Evolutionary conservation across 139 green algal genomes (phyloP), one percentile per base, ranked within the genome.

Genomic region (Edaphochlamys debaryana): DNA sequence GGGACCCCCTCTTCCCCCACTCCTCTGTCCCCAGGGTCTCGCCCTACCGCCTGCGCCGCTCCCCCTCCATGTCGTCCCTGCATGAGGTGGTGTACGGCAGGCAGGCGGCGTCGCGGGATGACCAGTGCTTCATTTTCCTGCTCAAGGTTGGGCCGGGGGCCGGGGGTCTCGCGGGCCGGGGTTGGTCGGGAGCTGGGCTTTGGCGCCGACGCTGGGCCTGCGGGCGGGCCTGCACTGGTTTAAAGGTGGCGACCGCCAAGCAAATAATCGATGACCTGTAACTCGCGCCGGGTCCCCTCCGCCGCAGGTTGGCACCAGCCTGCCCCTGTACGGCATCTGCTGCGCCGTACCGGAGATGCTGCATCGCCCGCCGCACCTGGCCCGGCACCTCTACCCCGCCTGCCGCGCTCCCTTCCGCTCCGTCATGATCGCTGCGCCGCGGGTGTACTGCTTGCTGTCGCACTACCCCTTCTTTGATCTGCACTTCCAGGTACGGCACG

Each of bases 381-480:
- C 91, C 7, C 74, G 80, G 5, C 50, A 83, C 70, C 68, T 66
- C n/a, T 91, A 74, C 80, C 82, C 86, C 29, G 27, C 48, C 77
- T 89, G 72, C 78, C 83, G 80, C 38, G 88, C 84, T 40, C 91
- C 93, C 40, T 93, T 94, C 70, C 71, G 63, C 25, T 82, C 87
- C 34, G 95, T 94, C 85, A 81, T 98, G 50, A 92, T 97, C 32
- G 69, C 92, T 0, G 95, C 96, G 5, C 94, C 93, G 3, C 92
- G 96, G 58, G 98, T 95, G 86, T 98, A 98, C 87, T 98, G 94
- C 92, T 85, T 98, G 54, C 88, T 98, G 34, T 94, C 88, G 1
- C 88, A 93, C 76, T 92, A 95, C 86, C 96, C 96, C 52, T 98
- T 98, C 85, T 98, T 98, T 85, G 84, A 86, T 11, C 91, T 98